phyloP scores from a whole-genome alignment of 192 early-diverging fungal genomes.

The Linnemannia schmuckeri region DNA sequence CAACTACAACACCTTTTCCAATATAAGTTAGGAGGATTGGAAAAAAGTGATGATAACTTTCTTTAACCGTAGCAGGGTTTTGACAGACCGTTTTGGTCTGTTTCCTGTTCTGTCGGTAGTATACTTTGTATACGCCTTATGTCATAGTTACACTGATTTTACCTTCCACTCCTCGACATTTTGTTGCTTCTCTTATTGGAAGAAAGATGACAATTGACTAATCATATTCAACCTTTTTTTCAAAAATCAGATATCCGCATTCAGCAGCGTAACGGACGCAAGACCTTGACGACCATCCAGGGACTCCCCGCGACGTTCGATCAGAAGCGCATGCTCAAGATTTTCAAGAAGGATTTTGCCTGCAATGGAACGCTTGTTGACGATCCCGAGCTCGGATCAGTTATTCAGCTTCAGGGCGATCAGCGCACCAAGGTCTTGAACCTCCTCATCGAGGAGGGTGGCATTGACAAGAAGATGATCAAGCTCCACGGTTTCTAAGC shows the following conservation, averaged over 20 bases:
- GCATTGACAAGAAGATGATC: slow-evolving; percentile 87
- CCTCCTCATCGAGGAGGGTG: slow-evolving; percentile 79
- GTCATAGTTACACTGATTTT: slow-evolving; percentile 61
- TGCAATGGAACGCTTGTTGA: slow-evolving; percentile 95
- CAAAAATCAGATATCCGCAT: slow-evolving; percentile 89
- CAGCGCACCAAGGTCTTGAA: slow-evolving; percentile 86
- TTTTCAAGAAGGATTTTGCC: slow-evolving; percentile 96
- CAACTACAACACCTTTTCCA: neutral
- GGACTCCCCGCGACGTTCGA: slow-evolving; percentile 89
- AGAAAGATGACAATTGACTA: neutral
- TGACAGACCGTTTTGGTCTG: slow-evolving; percentile 54
- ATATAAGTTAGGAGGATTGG: too few relatives aligned
- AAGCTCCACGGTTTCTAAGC: slow-evolving; percentile 96
- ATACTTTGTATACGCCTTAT: slow-evolving; percentile 57
- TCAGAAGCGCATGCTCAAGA: slow-evolving; percentile 92
- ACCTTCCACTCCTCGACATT: neutral
- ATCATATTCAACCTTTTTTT: neutral
- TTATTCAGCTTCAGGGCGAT: slow-evolving; percentile 96
- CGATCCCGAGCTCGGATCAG: slow-evolving; percentile 91
- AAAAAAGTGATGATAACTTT: slow-evolving; percentile 60
- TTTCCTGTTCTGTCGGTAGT: slow-evolving; percentile 56
- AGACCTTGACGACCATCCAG: slow-evolving; percentile 96
- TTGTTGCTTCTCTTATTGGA: neutral
- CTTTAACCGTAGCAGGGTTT: slow-evolving; percentile 55
- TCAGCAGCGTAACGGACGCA: slow-evolving; percentile 96